Evolutionary conservation across 805 yeast species (phyloP), one percentile per base, ranked within the genome.

Genomic region (Starmera caribaea): DNA sequence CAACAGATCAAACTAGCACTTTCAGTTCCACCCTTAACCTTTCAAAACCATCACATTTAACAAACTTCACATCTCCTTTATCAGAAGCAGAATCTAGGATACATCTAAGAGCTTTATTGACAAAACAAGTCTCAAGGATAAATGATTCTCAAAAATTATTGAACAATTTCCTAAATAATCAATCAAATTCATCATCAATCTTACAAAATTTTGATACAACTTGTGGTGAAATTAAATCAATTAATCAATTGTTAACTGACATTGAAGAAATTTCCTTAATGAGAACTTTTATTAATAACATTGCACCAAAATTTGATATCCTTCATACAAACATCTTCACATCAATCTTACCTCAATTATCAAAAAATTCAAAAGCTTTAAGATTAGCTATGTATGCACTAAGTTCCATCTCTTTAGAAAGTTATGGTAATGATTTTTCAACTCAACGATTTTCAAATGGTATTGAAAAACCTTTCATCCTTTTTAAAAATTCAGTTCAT

Each of bases 281-380:
- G 41, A 41, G 36, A 35, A 31, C 30, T 16, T 45, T 36, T 15
- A 24, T 38, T 24, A 16, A 27, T 1, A 10, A 7, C 2, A 15
- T 45, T 4, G 32, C 45, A 1, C 39, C 38, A 10, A 42, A 37
- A 16, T 31, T 39, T 3, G 45, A 45, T 14, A 21, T 41, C 8
- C 26, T 39, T 1, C 35, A 35, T 17, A 32, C 30, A 9, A 11
- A 17, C 1, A 24, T 33, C 3, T 45, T 40, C 17, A 35, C 13
- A 8, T 16, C 28, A 7, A 34, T 32, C 10, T 29, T 40, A 3
- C 39, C 45, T 4, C 31, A 27, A 3, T 15, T 45, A 15, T 12
- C 42, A 7, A 31, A 36, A 17, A 28, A 28, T 12, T 39, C 42
- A 11, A 26, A 32, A n/a, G 38, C 41, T 1, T 30, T 44, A 7